Conservation (phyloP, 1,284 basidiomycete species). For the Pseudozyma thailandica region DNA sequence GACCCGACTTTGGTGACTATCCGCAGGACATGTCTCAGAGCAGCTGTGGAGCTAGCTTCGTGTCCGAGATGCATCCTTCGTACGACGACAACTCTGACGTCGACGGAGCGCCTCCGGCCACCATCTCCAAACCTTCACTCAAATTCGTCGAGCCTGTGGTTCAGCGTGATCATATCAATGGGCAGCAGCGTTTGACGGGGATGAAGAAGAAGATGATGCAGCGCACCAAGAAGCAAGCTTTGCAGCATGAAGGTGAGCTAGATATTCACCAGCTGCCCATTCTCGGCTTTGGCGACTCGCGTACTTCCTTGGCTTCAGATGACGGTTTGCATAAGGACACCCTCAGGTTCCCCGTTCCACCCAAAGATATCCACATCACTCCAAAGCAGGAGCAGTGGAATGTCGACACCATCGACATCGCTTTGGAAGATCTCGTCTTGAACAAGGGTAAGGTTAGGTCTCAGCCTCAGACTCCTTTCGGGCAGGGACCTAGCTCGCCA, state of each 20-base stretch:
- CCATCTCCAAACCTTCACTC: conserved; percentile 24
- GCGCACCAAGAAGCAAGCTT: conserved; percentile 8
- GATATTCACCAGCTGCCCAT: conserved; percentile 28
- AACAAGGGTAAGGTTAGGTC: conserved; percentile 18
- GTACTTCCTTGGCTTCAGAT: conserved; percentile 5
- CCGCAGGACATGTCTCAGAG: conserved; percentile 18
- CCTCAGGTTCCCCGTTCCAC: conserved; percentile 38
- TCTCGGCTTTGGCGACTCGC: conserved; percentile 27
- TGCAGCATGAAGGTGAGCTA: conserved; percentile 5
- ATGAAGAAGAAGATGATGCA: conserved; percentile 49
- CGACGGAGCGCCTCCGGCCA: conserved; percentile 14
- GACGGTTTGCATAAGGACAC: conserved; percentile 14
- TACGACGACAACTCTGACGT: conserved; percentile 39
- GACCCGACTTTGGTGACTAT: conserved; percentile 34
- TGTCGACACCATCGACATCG: conserved; percentile 42
- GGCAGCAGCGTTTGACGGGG: conserved; percentile 28
- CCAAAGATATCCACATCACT: background rate
- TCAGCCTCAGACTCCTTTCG: background rate
- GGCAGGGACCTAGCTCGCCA: background rate
- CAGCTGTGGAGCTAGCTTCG: conserved; percentile 30
- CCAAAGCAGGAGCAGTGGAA: conserved; percentile 36
- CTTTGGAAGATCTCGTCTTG: conserved; percentile 37
- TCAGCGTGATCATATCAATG: conserved; percentile 15
- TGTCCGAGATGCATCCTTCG: conserved; percentile 23
- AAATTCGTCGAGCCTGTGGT: conserved; percentile 49